phyloP scores from a whole-genome alignment of 306 rosid genomes.

The Rosa rugosa region DNA sequence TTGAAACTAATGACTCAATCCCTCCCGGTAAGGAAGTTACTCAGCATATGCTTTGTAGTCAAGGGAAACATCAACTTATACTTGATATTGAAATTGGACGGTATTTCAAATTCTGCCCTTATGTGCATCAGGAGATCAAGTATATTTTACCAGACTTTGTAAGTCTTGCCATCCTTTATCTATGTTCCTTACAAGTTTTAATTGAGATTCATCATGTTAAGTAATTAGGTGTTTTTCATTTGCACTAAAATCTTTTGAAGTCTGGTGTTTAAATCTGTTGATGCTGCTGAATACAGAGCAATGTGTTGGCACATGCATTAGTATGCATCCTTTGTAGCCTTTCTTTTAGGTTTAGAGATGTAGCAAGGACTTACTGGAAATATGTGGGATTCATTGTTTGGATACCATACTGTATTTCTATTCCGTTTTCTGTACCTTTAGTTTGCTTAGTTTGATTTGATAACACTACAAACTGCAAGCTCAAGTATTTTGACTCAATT shows the following conservation, averaged over 20 bases:
- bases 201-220: not conserved
- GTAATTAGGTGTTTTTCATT: not conserved
- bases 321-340: not conserved
- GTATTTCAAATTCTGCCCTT: constrained; percentile 23
- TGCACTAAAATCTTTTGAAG: not conserved
- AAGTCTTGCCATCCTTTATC: constrained; percentile 26
- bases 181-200: not conserved
- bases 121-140: constrained; percentile 41
- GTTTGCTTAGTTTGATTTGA: no score
- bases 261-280: no score
- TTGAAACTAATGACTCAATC: constrained; percentile 7
- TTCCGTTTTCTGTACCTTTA: no score
- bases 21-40: not conserved
- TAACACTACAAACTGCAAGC: no score
- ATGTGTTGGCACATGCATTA: not conserved
- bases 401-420: no score
- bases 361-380: no score
- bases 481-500: no score
- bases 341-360: no score
- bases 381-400: no score
- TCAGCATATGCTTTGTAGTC: constrained; percentile 32
- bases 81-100: constrained; percentile 52
- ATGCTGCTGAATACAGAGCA: not conserved
- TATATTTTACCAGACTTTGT: constrained; percentile 46
- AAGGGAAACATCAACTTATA: constrained; percentile 43